Evolutionary conservation across 352 stramenopile species (phyloP), one percentile per base, ranked within the genome.

Genomic region (Phytophthora pistaciae): DNA sequence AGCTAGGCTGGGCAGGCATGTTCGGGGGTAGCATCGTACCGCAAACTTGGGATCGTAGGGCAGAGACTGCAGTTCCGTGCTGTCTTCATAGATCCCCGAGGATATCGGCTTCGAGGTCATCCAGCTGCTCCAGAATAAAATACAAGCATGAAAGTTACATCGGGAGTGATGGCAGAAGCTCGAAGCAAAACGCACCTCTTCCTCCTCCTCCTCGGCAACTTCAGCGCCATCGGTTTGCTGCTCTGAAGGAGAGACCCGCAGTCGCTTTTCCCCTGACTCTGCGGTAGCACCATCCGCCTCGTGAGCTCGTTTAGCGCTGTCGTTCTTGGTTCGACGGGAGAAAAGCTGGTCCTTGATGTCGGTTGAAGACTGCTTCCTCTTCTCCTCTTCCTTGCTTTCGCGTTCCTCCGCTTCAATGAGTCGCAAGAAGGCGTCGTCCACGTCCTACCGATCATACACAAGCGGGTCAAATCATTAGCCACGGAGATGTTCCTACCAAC

Each of bases 381-480:
- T 91, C 59, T 78, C 66, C 27, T 91, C 83, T 52, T 84, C 66
- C 21, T 80, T 77, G 6, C 71, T 84, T 61, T 93, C 85, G 48
- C 88, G 83, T 64, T 95, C 84, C 74, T 95, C 87, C 8, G 85
- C 85, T 57, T 91, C 83, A 29, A 95, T 92, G 21, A 95, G 81
- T 18, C 85, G 75, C 57, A 89, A 68, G 68, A 95, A 93, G 3
- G 87, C 85, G 64, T 93, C 85, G 58, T 95, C 84, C 8, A 93
- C 87, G 66, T 93, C 84, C 85, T 90, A 38, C 21, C 50, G 7
- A 23, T 59, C 8, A 64, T 13, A 65, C 16, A 55, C 11, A 60
- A 18, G 40, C 59, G 70, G 59, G 54, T 50, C 31, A 42, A 49
- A 46, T 21, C 7, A n/a, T 9, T 2, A 56, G 20, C 0, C 31